Conservation (phyloP, 345 rosid species). For the Raphanus raphanistrum region DNA sequence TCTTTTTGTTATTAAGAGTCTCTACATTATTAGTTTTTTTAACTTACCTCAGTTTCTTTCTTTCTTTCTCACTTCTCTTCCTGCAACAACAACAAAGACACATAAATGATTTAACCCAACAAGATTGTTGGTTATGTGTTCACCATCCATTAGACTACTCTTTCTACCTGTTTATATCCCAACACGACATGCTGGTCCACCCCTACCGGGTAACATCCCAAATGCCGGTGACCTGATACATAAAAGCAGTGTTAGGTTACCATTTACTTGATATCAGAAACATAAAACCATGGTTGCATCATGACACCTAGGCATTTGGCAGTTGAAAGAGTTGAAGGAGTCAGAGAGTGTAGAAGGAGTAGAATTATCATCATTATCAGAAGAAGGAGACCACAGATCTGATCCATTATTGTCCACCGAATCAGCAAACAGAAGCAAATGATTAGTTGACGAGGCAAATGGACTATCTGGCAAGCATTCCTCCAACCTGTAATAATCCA, state of each 20-base stretch:
- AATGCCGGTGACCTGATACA: constrained; percentile 45
- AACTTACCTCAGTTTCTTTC: constrained; percentile 16
- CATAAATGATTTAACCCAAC: neutral
- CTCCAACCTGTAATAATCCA: constrained; percentile 33
- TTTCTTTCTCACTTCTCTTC: constrained; percentile 14
- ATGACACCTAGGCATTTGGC: constrained; percentile 70
- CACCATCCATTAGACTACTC: constrained; percentile 6
- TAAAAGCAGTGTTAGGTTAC: constrained; percentile 9
- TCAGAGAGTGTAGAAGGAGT: constrained; percentile 43
- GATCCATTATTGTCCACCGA: constrained; percentile 32
- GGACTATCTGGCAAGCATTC: constrained; percentile 43
- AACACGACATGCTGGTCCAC: constrained; percentile 82
- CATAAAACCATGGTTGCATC: constrained; percentile 7
- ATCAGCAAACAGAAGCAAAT: constrained; percentile 42
- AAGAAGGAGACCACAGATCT: constrained; percentile 35
- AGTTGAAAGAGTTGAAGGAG: constrained; percentile 59
- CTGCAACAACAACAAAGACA: constrained; percentile 24
- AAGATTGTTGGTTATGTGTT: neutral
- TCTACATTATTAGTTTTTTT: constrained; percentile 36
- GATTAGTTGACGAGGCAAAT: constrained; percentile 35
- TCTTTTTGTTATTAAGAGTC: constrained; percentile 24
- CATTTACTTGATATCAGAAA: constrained; percentile 5
- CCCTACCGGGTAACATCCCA: constrained; percentile 70
- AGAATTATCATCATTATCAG: constrained; percentile 46
- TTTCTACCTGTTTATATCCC: constrained; percentile 62